Evolutionary conservation across 176 grass and related monocot species (phyloP).

Genomic region (Carex kokanica): DNA sequence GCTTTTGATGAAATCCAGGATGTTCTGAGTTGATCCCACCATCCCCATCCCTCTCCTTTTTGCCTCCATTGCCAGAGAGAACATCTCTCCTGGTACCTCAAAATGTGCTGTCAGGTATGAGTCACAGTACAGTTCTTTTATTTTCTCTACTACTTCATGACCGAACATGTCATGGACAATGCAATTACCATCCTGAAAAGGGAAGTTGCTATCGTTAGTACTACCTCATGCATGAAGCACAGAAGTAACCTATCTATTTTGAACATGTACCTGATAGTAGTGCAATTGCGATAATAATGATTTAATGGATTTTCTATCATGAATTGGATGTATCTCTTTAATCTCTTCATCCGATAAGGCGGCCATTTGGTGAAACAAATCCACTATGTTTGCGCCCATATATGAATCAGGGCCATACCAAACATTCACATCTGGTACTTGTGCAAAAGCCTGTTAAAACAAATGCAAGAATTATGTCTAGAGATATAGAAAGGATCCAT

Average conservation of each 20-base stretch:
- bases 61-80: constrained; percentile 94
- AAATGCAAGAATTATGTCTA: not conserved
- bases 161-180: constrained; percentile 97
- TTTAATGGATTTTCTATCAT: constrained; percentile 63
- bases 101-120: constrained; percentile 94
- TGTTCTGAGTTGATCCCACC: constrained; percentile 92
- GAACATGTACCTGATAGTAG: constrained; percentile 74
- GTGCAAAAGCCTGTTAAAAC: constrained; percentile 67
- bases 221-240: not conserved
- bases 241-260: not conserved
- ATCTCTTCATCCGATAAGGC: constrained; percentile 89
- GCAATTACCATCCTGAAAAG: constrained; percentile 79
- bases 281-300: constrained; percentile 54
- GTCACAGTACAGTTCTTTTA: constrained; percentile 88
- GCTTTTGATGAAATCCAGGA: constrained; percentile 85
- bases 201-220: constrained; percentile 16
- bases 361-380: constrained; percentile 87
- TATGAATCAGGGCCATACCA: constrained; percentile 99
- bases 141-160: constrained; percentile 81
- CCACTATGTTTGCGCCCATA: constrained; percentile 95
- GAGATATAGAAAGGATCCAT: not conserved
- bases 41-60: constrained; percentile 91
- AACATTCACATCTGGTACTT: constrained; percentile 82
- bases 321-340: constrained; percentile 71
- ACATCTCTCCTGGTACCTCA: constrained; percentile 99